Conservation (phyloP, 441 rosid genomes). For the Populus tomentosa region DNA sequence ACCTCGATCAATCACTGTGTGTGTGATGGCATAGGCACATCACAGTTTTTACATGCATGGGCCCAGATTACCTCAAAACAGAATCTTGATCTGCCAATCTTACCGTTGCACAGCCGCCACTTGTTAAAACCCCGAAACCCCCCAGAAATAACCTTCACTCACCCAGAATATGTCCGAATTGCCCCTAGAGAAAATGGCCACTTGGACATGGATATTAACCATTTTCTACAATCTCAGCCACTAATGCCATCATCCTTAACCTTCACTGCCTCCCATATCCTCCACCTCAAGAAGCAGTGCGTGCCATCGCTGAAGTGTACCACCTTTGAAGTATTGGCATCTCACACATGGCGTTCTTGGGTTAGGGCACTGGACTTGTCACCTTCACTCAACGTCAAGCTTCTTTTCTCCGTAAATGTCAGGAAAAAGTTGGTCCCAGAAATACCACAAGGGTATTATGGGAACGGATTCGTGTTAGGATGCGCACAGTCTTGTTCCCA, state of each 20-base stretch:
- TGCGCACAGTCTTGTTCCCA: conserved; percentile 52
- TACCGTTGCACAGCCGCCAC: conserved; percentile 66
- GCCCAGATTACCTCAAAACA: conserved; percentile 49
- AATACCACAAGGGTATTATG: conserved; percentile 68
- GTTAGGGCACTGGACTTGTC: conserved; percentile 55
- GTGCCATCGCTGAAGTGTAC: conserved; percentile 71
- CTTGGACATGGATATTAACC: conserved; percentile 31
- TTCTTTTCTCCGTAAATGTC: conserved; percentile 71
- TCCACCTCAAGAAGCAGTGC: conserved; percentile 52
- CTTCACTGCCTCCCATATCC: conserved; percentile 53
- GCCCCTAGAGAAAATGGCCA: conserved; percentile 18
- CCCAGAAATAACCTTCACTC: conserved; percentile 32
- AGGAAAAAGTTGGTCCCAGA: conserved; percentile 54
- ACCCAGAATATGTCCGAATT: conserved; percentile 39
- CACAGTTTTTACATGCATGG: conserved; percentile 90
- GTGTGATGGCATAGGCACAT: conserved; percentile 83
- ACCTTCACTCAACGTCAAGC: conserved; percentile 47
- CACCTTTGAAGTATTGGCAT: conserved; percentile 71
- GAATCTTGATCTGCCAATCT: conserved; percentile 28
- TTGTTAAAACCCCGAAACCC: conserved; percentile 55
- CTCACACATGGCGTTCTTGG: conserved; percentile 98
- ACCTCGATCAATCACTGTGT: conserved; percentile 81
- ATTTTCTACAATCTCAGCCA: conserved; percentile 58
- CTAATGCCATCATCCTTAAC: conserved; percentile 50
- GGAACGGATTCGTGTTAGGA: conserved; percentile 80